phyloP scores from a whole-genome alignment of 305 asterid species.

The Andrographis paniculata region DNA sequence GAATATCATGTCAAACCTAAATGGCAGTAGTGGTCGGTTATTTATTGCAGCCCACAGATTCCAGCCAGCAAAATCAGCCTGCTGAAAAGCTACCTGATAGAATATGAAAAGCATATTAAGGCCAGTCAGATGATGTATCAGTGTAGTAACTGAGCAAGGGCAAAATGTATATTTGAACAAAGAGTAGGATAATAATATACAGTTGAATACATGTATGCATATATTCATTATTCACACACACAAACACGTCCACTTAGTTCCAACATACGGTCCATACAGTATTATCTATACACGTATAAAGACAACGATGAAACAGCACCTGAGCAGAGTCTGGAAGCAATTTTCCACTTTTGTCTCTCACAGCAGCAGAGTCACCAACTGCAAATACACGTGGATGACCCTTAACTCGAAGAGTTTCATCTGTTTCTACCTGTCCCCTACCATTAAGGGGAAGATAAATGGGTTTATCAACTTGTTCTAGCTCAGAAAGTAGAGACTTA shows the following conservation, averaged over 20 bases:
- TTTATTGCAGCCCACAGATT: conserved; percentile 99
- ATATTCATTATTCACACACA: too few relatives aligned
- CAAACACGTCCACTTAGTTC: background rate
- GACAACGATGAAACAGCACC: conserved; percentile 30
- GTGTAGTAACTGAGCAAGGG: too few relatives aligned
- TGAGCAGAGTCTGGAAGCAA: conserved; percentile 97
- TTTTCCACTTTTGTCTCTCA: conserved; percentile 60
- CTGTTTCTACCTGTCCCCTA: conserved; percentile 94
- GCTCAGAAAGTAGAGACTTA: conserved; percentile 58
- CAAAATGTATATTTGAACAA: too few relatives aligned
- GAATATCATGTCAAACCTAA: conserved; percentile 44
- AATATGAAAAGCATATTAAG: conserved; percentile 13
- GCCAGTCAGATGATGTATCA: too few relatives aligned
- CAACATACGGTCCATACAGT: background rate
- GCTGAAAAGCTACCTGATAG: conserved; percentile 89
- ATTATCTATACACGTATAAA: conserved; percentile 4
- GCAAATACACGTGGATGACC: conserved; percentile 96
- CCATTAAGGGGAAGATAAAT: conserved; percentile 64
- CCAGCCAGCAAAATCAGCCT: conserved; percentile 99
- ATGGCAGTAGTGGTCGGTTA: conserved; percentile 76
- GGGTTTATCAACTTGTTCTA: conserved; percentile 44
- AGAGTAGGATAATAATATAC: too few relatives aligned
- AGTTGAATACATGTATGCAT: too few relatives aligned
- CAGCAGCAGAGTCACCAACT: conserved; percentile 85
- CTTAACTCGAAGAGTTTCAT: conserved; percentile 87